Conservation (phyloP, 768 basidiomycete species). For the Psilocybe tampanensis region DNA sequence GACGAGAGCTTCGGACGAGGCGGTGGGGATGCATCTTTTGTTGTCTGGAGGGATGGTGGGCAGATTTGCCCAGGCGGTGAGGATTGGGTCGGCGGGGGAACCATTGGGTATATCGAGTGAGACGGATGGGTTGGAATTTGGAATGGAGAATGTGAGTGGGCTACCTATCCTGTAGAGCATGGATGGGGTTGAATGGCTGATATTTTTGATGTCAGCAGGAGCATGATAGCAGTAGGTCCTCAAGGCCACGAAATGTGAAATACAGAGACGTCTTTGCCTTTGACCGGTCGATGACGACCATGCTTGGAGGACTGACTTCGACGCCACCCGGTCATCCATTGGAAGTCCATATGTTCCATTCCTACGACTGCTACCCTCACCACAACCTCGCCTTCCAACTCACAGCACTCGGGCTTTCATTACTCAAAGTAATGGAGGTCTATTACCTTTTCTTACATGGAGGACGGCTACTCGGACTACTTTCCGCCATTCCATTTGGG, state of each 20-base stretch:
- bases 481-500: neutral
- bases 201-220: neutral
- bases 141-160: neutral
- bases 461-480: neutral
- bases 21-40: conserved; percentile 25
- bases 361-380: neutral
- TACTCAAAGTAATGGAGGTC: neutral
- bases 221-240: neutral
- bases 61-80: conserved; percentile 2
- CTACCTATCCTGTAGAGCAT: no score
- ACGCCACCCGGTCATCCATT: neutral
- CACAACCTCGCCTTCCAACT: neutral
- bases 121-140: neutral
- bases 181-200: no score
- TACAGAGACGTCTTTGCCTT: neutral
- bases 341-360: neutral
- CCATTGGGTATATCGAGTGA: neutral
- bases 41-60: conserved; percentile 1
- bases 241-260: neutral
- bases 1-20: conserved; percentile 19
- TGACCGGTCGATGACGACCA: neutral
- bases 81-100: neutral
- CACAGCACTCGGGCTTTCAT: neutral
- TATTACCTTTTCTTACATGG: neutral
- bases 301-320: neutral